phyloP scores from a whole-genome alignment of 2,329 filamentous ascomycete genomes.

The Paecilomyces sp. region DNA sequence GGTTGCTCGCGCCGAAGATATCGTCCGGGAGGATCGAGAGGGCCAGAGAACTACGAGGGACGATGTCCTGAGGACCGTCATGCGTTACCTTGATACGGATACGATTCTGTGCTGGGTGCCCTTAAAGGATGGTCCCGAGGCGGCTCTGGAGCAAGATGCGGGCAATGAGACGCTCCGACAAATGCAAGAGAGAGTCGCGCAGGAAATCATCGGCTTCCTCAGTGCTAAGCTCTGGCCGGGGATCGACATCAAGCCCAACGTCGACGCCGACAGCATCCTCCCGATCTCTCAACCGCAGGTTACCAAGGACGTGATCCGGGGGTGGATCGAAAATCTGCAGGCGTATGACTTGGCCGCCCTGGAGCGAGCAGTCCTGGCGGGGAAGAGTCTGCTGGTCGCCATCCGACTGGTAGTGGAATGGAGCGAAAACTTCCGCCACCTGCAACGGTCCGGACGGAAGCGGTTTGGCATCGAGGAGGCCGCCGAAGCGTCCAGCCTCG shows the following conservation, averaged over 20 bases:
- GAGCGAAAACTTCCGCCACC: slow-evolving; percentile 63
- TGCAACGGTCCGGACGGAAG: slow-evolving; percentile 31
- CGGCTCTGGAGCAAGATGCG: slow-evolving; percentile 39
- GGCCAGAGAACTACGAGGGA: slow-evolving; percentile 50
- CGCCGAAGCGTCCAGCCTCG: slow-evolving; percentile 66
- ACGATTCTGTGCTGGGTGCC: slow-evolving; percentile 86
- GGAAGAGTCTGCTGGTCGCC: slow-evolving; percentile 77
- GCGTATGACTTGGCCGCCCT: slow-evolving; percentile 79
- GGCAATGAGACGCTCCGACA: slow-evolving; percentile 57
- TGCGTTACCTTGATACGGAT: slow-evolving; percentile 89
- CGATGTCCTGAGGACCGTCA: slow-evolving; percentile 58
- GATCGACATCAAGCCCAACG: slow-evolving; percentile 67
- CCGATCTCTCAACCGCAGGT: slow-evolving; percentile 65
- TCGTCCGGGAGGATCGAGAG: slow-evolving; percentile 58
- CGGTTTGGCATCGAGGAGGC: slow-evolving; percentile 78
- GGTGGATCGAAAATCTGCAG: slow-evolving; percentile 67
- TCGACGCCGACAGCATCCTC: slow-evolving; percentile 70
- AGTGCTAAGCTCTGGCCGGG: slow-evolving; percentile 75
- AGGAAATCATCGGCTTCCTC: slow-evolving; percentile 65
- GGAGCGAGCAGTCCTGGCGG: slow-evolving; percentile 74
- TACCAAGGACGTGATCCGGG: slow-evolving; percentile 68
- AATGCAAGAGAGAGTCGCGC: slow-evolving; percentile 62
- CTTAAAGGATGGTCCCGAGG: slow-evolving; percentile 29
- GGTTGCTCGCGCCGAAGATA: slow-evolving; percentile 74
- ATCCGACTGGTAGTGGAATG: slow-evolving; percentile 76